phyloP scores from a whole-genome alignment of 768 basidiomycete genomes.

The Dacryopinax primogenitus region DNA sequence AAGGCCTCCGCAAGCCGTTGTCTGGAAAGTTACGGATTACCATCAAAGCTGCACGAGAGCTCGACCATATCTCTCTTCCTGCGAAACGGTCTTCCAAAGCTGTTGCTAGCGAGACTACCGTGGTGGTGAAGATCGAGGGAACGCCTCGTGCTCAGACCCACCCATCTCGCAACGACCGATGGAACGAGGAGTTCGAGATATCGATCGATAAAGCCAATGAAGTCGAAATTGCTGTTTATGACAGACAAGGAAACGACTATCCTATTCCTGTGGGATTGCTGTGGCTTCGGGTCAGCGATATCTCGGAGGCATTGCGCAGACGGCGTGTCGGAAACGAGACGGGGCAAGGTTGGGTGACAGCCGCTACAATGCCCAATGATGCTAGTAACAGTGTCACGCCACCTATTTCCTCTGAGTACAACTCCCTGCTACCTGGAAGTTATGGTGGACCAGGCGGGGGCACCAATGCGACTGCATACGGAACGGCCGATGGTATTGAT shows the following conservation, averaged over 20 bases:
- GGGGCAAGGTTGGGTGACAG: constrained; percentile 92
- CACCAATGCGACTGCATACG: constrained; percentile 5
- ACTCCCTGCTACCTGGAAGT: constrained; percentile 11
- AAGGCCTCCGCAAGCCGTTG: constrained; percentile 84
- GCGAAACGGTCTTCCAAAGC: constrained; percentile 64
- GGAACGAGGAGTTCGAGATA: constrained; percentile 97
- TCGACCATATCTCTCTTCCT: constrained; percentile 80
- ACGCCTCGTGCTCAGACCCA: constrained; percentile 85
- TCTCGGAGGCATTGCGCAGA: constrained; percentile 82
- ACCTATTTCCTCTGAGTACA: constrained; percentile 30
- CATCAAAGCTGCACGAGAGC: constrained; percentile 78
- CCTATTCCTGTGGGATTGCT: constrained; percentile 85
- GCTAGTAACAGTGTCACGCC: constrained; percentile 36
- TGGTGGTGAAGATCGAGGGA: constrained; percentile 93
- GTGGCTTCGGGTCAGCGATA: constrained; percentile 87
- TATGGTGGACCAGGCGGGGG: constrained; percentile 11
- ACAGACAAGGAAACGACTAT: constrained; percentile 70
- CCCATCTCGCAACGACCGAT: constrained; percentile 84
- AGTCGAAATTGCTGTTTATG: constrained; percentile 90
- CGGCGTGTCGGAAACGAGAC: constrained; percentile 82
- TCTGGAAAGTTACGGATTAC: constrained; percentile 86
- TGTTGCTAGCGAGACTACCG: constrained; percentile 67
- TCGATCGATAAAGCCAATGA: constrained; percentile 96
- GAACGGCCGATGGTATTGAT: constrained; percentile 63
- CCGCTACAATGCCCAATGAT: constrained; percentile 57